These are phyloP conservation scores for Debaryomyces fabryi DNA, from an alignment of 1,139 yeast genomes.

Conservation along the genomic window DNA sequence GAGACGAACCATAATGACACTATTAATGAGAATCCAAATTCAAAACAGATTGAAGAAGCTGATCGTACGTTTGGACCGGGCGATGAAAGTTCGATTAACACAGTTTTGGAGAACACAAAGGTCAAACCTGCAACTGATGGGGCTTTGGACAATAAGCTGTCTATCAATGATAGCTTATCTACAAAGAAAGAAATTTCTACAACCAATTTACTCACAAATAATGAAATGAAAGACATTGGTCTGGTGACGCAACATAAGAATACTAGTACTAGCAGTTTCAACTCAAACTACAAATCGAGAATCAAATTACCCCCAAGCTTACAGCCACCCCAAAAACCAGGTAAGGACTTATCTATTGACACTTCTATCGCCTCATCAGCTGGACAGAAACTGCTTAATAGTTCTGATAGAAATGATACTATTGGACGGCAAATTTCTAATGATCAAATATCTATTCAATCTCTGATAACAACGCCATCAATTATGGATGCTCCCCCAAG, in stretches of 20 bases:
- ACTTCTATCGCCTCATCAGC: conserved; percentile 1
- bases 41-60: background rate
- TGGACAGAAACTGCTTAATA: background rate
- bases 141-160: background rate
- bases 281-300: conserved; percentile 32
- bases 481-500: conserved; percentile 9
- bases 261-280: conserved; percentile 31
- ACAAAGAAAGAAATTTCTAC: background rate
- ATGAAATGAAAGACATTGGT: background rate
- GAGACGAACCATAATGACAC: background rate
- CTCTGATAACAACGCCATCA: conserved; percentile 1
- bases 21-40: background rate
- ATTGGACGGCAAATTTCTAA: conserved; percentile 4
- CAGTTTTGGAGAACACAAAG: background rate
- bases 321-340: conserved; percentile 14
- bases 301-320: conserved; percentile 35
- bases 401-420: background rate
- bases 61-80: background rate
- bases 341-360: conserved; percentile 5
- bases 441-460: conserved; percentile 6
- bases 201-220: background rate
- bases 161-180: background rate
- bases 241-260: conserved; percentile 16
- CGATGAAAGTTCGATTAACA: background rate
- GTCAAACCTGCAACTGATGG: background rate